A percentile compares a stretch with the other conserved stretches of the same genome.
Conservation (phyloP, 1,284 basidiomycete species). For the Coriolopsis trogii region DNA sequence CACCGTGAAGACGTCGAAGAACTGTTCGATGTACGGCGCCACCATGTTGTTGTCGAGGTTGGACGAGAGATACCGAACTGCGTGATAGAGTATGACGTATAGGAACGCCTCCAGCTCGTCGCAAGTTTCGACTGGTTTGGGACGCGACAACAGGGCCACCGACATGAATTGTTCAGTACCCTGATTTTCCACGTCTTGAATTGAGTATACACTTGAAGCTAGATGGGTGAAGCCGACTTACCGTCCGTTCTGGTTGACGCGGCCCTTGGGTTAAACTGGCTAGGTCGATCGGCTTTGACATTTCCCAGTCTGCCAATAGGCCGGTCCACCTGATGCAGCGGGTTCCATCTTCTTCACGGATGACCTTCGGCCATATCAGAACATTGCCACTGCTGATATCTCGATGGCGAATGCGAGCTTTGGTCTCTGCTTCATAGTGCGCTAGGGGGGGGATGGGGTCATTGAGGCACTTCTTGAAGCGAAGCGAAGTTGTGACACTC, state of each 20-base stretch:
- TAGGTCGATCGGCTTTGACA: background rate
- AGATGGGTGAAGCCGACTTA: background rate
- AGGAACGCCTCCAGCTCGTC: conserved; percentile 17
- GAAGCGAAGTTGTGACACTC: background rate
- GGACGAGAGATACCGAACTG: conserved; percentile 1
- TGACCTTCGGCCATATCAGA: background rate
- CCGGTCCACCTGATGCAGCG: background rate
- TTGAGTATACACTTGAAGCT: background rate
- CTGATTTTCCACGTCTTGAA: background rate
- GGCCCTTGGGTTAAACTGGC: background rate
- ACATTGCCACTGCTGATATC: conserved; percentile 9
- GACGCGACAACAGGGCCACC: background rate
- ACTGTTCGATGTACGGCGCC: background rate
- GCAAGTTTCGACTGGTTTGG: background rate
- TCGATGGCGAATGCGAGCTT: background rate
- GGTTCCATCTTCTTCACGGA: background rate
- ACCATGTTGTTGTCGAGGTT: background rate
- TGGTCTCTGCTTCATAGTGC: background rate
- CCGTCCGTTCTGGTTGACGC: background rate
- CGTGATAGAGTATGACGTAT: conserved; percentile 9
- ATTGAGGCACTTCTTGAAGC: background rate
- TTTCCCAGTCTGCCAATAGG: conserved; percentile 5
- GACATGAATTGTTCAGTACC: conserved; percentile 12
- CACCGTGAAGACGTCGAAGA: background rate
- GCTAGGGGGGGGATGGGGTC: too few species aligned